Percentiles rank a stretch among this genome's conserved stretches.
phyloP scores from a whole-genome alignment of 768 basidiomycete genomes.

The Leccinum ochraceum region DNA sequence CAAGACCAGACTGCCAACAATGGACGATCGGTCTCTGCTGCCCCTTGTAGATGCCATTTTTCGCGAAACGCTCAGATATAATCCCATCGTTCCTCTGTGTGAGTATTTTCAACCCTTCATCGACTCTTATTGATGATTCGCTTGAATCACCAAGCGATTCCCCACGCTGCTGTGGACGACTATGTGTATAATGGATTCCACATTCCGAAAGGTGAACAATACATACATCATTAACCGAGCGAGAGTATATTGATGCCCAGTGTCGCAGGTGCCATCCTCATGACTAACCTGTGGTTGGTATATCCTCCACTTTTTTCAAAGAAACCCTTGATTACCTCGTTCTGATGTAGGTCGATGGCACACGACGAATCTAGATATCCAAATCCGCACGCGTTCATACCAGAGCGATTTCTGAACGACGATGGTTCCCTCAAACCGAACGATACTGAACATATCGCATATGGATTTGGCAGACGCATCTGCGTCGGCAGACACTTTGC shows the following conservation, averaged over 20 bases:
- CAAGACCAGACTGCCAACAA: background rate
- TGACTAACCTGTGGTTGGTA: background rate
- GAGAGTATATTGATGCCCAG: background rate
- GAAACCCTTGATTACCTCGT: background rate
- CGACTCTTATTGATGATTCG: background rate
- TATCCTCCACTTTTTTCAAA: too few species aligned
- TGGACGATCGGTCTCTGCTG: background rate
- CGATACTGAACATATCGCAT: background rate
- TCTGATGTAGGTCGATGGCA: constrained; percentile 1
- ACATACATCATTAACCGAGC: background rate
- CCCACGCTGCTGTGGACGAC: background rate
- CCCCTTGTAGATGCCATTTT: background rate
- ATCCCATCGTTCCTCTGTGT: background rate
- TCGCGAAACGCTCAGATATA: background rate
- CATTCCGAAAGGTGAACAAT: background rate
- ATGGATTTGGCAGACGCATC: background rate
- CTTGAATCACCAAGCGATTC: background rate
- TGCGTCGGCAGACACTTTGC: background rate
- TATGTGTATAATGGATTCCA: background rate
- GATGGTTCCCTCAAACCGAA: background rate
- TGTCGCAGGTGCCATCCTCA: background rate
- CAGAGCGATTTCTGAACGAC: constrained; percentile 1
- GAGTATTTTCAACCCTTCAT: background rate
- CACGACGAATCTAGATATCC: constrained; percentile 1
- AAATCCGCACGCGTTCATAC: background rate